Conservation (phyloP, 176 grass and related monocot species). For the Avena atlantica region DNA sequence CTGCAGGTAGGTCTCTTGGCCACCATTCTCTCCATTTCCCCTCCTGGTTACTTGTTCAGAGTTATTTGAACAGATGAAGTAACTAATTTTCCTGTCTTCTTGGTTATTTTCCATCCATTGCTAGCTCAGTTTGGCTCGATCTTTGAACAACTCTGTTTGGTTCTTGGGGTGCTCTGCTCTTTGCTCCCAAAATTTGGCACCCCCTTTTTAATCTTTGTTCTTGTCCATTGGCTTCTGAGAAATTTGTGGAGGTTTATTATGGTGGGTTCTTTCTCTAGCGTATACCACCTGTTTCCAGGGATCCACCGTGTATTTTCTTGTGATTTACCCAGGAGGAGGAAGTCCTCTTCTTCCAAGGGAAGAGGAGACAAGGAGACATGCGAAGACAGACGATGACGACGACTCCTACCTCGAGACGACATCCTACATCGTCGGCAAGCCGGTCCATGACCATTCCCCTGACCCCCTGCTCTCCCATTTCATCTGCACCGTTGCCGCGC, state of each 20-base stretch:
- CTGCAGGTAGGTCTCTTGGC: background rate
- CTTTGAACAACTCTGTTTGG: background rate
- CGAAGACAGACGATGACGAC: conserved; percentile 10
- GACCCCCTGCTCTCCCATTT: conserved; percentile 63
- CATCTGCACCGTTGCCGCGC: conserved; percentile 39
- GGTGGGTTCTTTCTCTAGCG: background rate
- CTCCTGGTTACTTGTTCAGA: background rate
- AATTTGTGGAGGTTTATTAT: background rate
- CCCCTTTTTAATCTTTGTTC: background rate
- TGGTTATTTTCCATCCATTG: background rate
- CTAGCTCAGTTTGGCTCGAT: background rate
- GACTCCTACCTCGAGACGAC: conserved; percentile 35
- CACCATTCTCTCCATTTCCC: background rate
- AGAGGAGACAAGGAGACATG: conserved; percentile 36
- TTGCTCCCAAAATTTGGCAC: background rate
- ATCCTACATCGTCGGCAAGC: background rate
- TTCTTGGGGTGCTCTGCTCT: conserved; percentile 25
- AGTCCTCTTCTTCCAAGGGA: conserved; percentile 44
- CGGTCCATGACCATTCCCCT: conserved; percentile 31
- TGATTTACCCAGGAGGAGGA: conserved; percentile 34
- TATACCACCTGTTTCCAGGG: background rate
- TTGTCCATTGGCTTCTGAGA: background rate
- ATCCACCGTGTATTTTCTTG: background rate
- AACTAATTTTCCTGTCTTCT: background rate
- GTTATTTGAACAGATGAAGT: background rate